These are phyloP conservation scores for Daldinia bambusicola DNA, from an alignment of 495 filamentous ascomycete species.

Conservation along the genomic window DNA sequence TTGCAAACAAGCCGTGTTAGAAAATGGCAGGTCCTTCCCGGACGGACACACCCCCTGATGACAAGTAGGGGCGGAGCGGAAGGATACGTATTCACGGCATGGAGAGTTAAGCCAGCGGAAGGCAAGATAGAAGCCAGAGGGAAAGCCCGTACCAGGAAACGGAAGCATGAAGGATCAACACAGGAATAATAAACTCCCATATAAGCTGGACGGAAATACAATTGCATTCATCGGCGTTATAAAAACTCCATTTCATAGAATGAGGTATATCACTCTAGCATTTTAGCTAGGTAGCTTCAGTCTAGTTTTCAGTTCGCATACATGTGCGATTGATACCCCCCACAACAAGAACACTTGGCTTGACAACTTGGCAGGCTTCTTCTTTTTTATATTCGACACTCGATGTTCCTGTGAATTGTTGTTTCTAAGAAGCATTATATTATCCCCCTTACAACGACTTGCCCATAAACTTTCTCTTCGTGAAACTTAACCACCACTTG, in stretches of 20 bases:
- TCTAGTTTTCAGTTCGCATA: constrained; percentile 20
- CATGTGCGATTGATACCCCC: constrained; percentile 37
- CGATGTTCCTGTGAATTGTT: constrained; percentile 15
- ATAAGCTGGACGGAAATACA: background rate
- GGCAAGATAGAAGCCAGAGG: constrained; percentile 85
- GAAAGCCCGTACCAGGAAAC: constrained; percentile 71
- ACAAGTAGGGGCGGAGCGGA: constrained; percentile 86
- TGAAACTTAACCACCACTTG: constrained; percentile 99
- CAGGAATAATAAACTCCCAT: constrained; percentile 12
- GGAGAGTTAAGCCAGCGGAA: constrained; percentile 79
- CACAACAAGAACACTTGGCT: constrained; percentile 21
- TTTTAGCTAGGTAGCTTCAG: constrained; percentile 19
- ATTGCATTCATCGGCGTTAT: constrained; percentile 32
- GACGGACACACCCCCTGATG: constrained; percentile 94
- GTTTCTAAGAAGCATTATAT: constrained; percentile 11
- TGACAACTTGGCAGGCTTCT: constrained; percentile 3
- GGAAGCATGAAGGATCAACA: constrained; percentile 54
- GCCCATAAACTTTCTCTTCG: constrained; percentile 99
- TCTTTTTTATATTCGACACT: constrained; percentile 1
- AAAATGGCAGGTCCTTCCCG: constrained; percentile 90
- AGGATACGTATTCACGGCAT: constrained; percentile 88
- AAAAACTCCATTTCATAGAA: constrained; percentile 1
- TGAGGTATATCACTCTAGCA: constrained; percentile 22
- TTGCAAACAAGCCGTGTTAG: constrained; percentile 80
- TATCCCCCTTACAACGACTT: constrained; percentile 74